Conservation (phyloP, 139 green algal genomes). For the Chlorella vulgaris region DNA sequence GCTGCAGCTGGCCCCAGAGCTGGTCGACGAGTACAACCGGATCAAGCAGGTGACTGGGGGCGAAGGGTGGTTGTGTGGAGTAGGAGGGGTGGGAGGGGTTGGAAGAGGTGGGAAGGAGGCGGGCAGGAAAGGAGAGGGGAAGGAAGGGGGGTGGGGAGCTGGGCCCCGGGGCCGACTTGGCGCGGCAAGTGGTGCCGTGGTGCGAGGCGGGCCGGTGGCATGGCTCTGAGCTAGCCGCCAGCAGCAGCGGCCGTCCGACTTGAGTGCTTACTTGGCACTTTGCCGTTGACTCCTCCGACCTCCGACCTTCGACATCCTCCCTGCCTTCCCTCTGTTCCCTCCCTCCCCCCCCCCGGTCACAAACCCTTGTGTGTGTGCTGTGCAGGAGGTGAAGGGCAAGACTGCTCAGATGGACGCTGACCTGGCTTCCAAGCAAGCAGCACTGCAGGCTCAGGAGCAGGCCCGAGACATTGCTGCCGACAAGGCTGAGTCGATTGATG, state of each 20-base stretch:
- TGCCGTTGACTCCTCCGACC: no score
- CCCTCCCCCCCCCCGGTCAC: no score
- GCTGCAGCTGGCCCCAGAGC: slow-evolving; percentile 31
- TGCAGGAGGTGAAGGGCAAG: slow-evolving; percentile 24
- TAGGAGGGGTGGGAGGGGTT: neutral
- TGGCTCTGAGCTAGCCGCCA: no score
- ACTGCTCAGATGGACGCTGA: slow-evolving; percentile 23
- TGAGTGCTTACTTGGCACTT: no score
- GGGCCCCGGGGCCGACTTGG: no score
- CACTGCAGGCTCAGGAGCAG: slow-evolving; percentile 55
- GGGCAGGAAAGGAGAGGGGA: no score
- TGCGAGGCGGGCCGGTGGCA: no score
- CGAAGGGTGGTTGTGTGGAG: neutral
- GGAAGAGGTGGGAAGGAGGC: neutral
- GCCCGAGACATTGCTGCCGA: slow-evolving; percentile 34
- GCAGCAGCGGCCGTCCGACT: no score
- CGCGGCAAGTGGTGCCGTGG: neutral
- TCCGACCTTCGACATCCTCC: no score
- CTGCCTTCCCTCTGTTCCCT: no score
- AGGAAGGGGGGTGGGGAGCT: no score
- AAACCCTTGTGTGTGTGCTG: neutral
- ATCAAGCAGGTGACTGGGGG: slow-evolving; percentile 44
- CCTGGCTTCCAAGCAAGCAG: slow-evolving; percentile 33
- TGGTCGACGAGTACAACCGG: slow-evolving; percentile 54
- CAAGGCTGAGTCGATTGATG: slow-evolving; percentile 48